A percentile compares a stretch with the other conserved stretches of the same genome.
Conservation (phyloP, 2,329 filamentous ascomycete genomes). For the Xylariaceae sp. region DNA sequence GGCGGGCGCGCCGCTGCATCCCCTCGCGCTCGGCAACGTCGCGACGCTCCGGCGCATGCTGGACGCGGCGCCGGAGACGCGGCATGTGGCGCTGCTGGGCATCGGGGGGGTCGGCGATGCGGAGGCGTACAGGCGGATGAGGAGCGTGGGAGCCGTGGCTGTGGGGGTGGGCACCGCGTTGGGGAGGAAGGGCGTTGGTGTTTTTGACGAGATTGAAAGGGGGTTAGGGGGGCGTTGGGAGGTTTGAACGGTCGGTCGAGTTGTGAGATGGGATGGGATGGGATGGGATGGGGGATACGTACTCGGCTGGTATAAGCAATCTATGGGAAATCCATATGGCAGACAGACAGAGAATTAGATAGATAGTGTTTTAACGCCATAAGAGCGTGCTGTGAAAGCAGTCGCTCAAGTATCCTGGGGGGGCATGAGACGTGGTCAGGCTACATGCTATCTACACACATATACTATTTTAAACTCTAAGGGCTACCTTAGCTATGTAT, state of each 20-base stretch:
- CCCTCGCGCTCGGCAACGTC: conserved; percentile 77
- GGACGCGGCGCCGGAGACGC: conserved; percentile 53
- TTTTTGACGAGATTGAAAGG: conserved; percentile 65
- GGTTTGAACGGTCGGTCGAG: too few species aligned
- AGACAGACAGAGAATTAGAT: too few species aligned
- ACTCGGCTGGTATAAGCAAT: not conserved
- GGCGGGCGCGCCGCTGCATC: conserved; percentile 74
- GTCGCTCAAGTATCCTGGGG: too few species aligned
- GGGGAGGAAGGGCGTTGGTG: conserved; percentile 63
- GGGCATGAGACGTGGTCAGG: too few species aligned
- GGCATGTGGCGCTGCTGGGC: conserved; percentile 69
- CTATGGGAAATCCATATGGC: too few species aligned
- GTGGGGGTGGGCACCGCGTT: conserved; percentile 75
- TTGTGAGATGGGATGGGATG: too few species aligned
- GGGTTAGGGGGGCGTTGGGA: conserved; percentile 30
- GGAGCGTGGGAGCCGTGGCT: conserved; percentile 65
- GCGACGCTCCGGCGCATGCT: conserved; percentile 67
- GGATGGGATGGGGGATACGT: not conserved
- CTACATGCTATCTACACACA: too few species aligned
- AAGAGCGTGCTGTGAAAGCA: too few species aligned
- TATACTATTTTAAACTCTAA: too few species aligned
- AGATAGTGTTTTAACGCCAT: too few species aligned
- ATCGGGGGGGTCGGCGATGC: conserved; percentile 74
- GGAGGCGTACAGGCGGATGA: conserved; percentile 69
- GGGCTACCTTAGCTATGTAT: too few species aligned